phyloP scores from a whole-genome alignment of 2,329 filamentous ascomycete genomes.

The Biscogniauxia sp. region DNA sequence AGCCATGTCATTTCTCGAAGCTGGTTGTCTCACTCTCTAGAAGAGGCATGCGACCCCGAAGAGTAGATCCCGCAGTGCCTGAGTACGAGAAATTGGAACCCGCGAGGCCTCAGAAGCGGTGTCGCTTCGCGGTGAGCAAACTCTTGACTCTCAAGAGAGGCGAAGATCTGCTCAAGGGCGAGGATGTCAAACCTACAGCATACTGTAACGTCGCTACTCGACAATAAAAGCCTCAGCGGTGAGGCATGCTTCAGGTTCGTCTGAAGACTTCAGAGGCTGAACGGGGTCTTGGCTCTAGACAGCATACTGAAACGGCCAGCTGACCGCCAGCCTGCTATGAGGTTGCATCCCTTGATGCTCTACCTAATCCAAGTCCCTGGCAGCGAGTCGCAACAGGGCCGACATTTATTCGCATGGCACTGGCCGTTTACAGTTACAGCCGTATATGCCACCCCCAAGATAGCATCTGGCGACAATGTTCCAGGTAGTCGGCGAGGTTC shows the following conservation, averaged over 20 bases:
- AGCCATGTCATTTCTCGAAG: background rate
- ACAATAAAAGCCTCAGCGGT: background rate
- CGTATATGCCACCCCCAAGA: background rate
- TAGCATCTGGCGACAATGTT: background rate
- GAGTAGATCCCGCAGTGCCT: background rate
- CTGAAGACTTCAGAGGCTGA: background rate
- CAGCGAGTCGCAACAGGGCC: background rate
- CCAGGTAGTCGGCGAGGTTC: background rate
- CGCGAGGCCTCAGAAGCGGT: background rate
- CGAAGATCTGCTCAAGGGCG: background rate
- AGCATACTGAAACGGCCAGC: background rate
- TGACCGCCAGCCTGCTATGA: background rate
- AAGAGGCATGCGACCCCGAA: background rate
- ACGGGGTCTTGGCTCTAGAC: background rate
- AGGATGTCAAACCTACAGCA: background rate
- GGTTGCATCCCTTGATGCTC: background rate
- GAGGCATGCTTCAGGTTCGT: background rate
- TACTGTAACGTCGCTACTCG: background rate
- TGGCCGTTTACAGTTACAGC: background rate
- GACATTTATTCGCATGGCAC: background rate
- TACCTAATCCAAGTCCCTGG: background rate
- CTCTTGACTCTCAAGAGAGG: background rate
- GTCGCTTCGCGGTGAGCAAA: background rate
- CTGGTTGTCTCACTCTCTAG: background rate
- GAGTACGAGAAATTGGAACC: background rate